These are phyloP conservation scores for Xerocomus minutiporus DNA, from an alignment of 1,284 basidiomycete species.

Conservation along the genomic window DNA sequence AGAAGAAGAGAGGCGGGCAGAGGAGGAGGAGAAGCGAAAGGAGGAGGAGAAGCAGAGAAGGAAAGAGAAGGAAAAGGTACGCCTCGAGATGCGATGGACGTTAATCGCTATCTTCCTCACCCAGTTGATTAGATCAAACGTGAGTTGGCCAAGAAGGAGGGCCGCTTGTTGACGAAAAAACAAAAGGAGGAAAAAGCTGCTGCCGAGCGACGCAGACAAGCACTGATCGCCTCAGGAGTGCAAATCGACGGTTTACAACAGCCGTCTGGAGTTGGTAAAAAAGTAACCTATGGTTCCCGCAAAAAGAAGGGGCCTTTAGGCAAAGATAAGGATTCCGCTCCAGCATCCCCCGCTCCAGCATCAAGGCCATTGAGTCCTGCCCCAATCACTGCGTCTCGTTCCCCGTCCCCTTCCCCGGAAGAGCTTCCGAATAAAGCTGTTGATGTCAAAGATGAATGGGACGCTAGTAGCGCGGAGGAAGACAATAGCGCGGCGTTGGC, in stretches of 20 bases:
- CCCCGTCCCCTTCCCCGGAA: conserved; percentile 25
- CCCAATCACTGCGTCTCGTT: conserved; percentile 21
- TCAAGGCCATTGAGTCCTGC: conserved; percentile 54
- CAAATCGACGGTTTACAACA: conserved; percentile 84
- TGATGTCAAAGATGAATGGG: conserved; percentile 80
- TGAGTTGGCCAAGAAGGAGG: conserved; percentile 86
- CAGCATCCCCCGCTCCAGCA: conserved; percentile 45
- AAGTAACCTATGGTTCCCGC: conserved; percentile 76
- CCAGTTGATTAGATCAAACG: conserved; percentile 62
- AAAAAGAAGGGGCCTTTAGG: conserved; percentile 68
- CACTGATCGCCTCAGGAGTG: conserved; percentile 85
- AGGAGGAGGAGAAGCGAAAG: conserved; percentile 71
- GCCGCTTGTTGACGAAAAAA: conserved; percentile 87
- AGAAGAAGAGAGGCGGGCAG: conserved; percentile 75
- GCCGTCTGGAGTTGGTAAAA: conserved; percentile 52
- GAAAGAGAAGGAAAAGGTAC: conserved; percentile 90
- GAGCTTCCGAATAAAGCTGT: conserved; percentile 28
- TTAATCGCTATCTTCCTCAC: conserved; percentile 3
- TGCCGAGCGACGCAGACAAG: conserved; percentile 89
- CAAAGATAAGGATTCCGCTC: conserved; percentile 40
- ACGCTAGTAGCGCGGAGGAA: conserved; percentile 48
- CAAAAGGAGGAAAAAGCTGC: conserved; percentile 93
- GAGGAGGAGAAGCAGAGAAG: conserved; percentile 82
- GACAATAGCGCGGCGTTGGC: conserved; percentile 26
- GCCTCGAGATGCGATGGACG: conserved; percentile 5